Evolutionary conservation across 495 filamentous ascomycete genomes (phyloP).

Genomic region (Letharia lupina): DNA sequence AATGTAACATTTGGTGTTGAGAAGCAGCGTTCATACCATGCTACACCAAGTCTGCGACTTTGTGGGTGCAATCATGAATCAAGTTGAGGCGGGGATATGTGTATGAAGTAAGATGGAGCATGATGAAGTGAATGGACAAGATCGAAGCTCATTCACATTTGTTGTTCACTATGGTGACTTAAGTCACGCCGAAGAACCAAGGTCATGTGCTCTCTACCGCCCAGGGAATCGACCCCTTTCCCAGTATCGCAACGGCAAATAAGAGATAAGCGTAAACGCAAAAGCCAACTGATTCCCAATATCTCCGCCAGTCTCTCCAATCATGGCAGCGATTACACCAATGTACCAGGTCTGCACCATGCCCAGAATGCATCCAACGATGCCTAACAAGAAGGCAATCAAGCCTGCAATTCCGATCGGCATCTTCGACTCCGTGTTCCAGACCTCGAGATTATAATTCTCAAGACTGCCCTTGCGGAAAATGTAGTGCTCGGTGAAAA

Average conservation of each 20-base stretch:
- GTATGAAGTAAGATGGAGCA: too few relatives aligned
- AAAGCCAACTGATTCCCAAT: conserved; percentile 48
- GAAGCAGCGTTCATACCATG: too few relatives aligned
- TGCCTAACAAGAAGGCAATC: conserved; percentile 37
- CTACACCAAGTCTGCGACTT: too few relatives aligned
- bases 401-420: conserved; percentile 43
- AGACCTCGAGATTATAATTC: conserved; percentile 43
- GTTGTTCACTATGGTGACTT: too few relatives aligned
- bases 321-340: conserved; percentile 40
- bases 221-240: conserved; percentile 30
- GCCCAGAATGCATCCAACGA: conserved; percentile 41
- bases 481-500: conserved; percentile 51
- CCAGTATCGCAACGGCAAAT: conserved; percentile 34
- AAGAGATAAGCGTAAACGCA: conserved; percentile 37
- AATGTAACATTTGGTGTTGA: too few relatives aligned
- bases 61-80: too few relatives aligned
- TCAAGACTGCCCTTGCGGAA: conserved; percentile 42
- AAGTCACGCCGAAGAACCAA: too few relatives aligned
- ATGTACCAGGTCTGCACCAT: conserved; percentile 46
- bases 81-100: too few relatives aligned
- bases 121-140: too few relatives aligned
- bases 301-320: conserved; percentile 45
- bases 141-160: too few relatives aligned
- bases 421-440: conserved; percentile 40
- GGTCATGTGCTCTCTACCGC: not conserved